A percentile compares a stretch with the other conserved stretches of the same genome.
phyloP scores from a whole-genome alignment of 257 asterid species.

The Ocimum tenuiflorum region DNA sequence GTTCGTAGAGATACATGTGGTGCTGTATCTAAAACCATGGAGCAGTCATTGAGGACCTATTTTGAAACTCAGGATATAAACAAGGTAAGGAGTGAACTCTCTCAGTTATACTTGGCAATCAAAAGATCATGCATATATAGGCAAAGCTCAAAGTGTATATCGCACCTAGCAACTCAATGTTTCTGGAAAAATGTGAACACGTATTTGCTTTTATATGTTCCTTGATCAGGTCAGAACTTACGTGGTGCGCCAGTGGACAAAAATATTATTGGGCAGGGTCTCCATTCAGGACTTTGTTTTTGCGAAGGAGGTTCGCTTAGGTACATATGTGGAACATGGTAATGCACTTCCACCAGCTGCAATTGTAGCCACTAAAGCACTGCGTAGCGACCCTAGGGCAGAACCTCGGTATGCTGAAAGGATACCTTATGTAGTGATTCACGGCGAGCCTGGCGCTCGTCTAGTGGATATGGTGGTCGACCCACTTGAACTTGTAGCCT shows the following conservation, averaged over 20 bases:
- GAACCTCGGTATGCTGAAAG: slow-evolving; percentile 96
- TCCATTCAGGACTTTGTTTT: slow-evolving; percentile 87
- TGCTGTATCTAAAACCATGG: slow-evolving; percentile 89
- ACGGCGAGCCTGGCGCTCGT: slow-evolving; percentile 95
- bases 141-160: no score
- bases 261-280: slow-evolving; percentile 71
- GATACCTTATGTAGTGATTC: slow-evolving; percentile 84
- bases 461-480: slow-evolving; percentile 85
- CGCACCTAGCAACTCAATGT: background rate
- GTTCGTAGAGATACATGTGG: slow-evolving; percentile 91
- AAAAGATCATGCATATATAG: background rate
- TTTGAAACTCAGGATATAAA: slow-evolving; percentile 63
- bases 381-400: slow-evolving; percentile 81
- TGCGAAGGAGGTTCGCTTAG: slow-evolving; percentile 96
- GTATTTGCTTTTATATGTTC: slow-evolving; percentile 11
- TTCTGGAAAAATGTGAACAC: background rate
- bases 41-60: slow-evolving; percentile 67
- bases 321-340: slow-evolving; percentile 62
- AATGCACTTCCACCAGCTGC: slow-evolving; percentile 92
- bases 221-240: slow-evolving; percentile 58
- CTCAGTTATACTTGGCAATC: slow-evolving; percentile 10
- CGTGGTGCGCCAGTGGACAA: slow-evolving; percentile 81
- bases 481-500: slow-evolving; percentile 61
- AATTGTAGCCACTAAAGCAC: slow-evolving; percentile 80
- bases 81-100: slow-evolving; percentile 37